Evolutionary conservation across 257 asterid genomes (phyloP).

Genomic region (Gentiana dahurica): DNA sequence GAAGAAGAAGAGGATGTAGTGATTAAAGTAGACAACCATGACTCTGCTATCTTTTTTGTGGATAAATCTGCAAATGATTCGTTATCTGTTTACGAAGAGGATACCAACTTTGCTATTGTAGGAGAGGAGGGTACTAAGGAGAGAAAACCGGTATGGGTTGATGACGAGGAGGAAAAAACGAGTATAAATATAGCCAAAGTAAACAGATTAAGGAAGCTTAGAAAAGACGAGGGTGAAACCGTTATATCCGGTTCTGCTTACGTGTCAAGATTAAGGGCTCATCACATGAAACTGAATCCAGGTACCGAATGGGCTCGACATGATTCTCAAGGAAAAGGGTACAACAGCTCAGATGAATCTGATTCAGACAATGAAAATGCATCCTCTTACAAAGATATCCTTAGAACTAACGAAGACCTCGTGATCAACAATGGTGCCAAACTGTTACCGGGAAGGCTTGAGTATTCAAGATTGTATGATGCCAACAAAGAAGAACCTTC

Average conservation of each 20-base stretch:
- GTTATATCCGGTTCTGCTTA: constrained; percentile 59
- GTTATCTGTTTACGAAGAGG: constrained; percentile 57
- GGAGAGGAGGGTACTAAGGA: constrained; percentile 12
- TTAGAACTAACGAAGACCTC: constrained; percentile 57
- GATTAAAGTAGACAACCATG: constrained; percentile 23
- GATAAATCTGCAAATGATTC: constrained; percentile 47
- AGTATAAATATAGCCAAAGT: constrained; percentile 59
- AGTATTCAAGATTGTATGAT: constrained; percentile 66
- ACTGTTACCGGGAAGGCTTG: constrained; percentile 65
- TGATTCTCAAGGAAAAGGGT: constrained; percentile 21
- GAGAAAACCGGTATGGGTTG: constrained; percentile 72
- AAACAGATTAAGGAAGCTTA: constrained; percentile 62
- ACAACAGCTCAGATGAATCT: constrained; percentile 53
- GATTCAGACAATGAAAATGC: constrained; percentile 25
- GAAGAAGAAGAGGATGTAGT: constrained; percentile 36
- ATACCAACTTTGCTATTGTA: constrained; percentile 14
- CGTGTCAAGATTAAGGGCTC: constrained; percentile 76
- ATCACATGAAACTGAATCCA: constrained; percentile 73
- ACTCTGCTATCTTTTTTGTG: constrained; percentile 50
- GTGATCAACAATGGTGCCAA: constrained; percentile 43
- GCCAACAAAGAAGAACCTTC: constrained; percentile 64
- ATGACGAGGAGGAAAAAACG: constrained; percentile 74
- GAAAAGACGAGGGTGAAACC: constrained; percentile 68
- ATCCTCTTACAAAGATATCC: constrained; percentile 38
- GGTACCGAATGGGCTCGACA: constrained; percentile 83